Conservation (phyloP, 176 grass and related monocot genomes). For the Miscanthus lutarioriparius region DNA sequence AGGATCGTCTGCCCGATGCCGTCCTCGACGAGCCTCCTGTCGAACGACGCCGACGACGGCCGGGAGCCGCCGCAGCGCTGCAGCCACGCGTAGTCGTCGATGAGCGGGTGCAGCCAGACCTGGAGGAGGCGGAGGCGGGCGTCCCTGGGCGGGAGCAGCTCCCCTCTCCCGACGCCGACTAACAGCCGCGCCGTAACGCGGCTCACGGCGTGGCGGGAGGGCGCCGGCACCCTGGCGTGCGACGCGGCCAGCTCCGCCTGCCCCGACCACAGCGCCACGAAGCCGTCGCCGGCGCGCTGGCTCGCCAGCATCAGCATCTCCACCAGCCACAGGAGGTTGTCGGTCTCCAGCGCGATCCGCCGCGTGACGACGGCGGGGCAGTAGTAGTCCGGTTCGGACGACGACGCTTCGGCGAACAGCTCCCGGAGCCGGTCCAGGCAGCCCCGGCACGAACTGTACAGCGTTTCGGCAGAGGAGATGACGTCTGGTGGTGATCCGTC, state of each 20-base stretch:
- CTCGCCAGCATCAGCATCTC: constrained; percentile 69
- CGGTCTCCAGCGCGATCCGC: constrained; percentile 67
- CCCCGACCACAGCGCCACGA: constrained; percentile 61
- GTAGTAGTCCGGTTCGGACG: neutral
- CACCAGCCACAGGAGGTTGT: constrained; percentile 86
- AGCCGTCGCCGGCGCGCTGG: constrained; percentile 56
- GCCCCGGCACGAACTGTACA: constrained; percentile 56
- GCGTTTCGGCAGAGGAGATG: constrained; percentile 43
- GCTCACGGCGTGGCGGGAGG: constrained; percentile 64
- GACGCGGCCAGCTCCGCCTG: constrained; percentile 62
- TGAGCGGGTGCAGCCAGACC: constrained; percentile 76
- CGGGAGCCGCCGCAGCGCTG: constrained; percentile 22
- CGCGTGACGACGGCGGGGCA: neutral
- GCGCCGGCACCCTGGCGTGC: constrained; percentile 47
- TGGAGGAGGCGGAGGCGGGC: constrained; percentile 53
- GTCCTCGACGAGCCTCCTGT: constrained; percentile 79
- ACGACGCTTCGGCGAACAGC: constrained; percentile 53
- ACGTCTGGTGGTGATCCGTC: constrained; percentile 41
- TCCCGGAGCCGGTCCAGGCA: constrained; percentile 57
- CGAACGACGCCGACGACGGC: constrained; percentile 45
- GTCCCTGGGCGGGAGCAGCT: constrained; percentile 74
- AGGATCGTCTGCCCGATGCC: constrained; percentile 85
- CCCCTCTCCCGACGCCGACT: constrained; percentile 78
- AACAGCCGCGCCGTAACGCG: constrained; percentile 73
- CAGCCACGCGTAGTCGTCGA: constrained; percentile 88